phyloP scores from a whole-genome alignment of 2,329 filamentous ascomycete genomes.

The Beauveria asiatica region DNA sequence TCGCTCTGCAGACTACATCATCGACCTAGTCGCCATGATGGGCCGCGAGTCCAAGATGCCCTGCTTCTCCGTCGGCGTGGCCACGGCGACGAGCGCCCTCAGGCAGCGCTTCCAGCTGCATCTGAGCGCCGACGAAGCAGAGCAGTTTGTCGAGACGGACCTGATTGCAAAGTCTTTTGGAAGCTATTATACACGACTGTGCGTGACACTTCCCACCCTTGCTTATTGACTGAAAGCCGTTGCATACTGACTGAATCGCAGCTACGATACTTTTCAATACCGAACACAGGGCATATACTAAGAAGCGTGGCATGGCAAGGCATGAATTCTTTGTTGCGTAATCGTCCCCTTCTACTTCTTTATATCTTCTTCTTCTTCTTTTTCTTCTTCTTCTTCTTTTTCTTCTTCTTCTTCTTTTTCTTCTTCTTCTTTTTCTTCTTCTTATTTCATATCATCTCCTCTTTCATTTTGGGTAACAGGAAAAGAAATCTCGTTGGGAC shows the following conservation, averaged over 20 bases:
- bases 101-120: constrained; percentile 73
- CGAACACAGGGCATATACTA: constrained; percentile 82
- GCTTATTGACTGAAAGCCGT: too few species aligned
- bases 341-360: neutral
- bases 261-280: constrained; percentile 82
- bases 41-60: constrained; percentile 77
- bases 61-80: constrained; percentile 68
- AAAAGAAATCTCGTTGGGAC: too few species aligned
- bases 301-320: constrained; percentile 7
- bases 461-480: too few species aligned
- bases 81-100: constrained; percentile 59
- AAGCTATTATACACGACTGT: constrained; percentile 82
- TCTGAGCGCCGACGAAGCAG: constrained; percentile 72
- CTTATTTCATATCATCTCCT: too few species aligned
- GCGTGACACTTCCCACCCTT: constrained; percentile 25
- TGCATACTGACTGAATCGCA: constrained; percentile 23
- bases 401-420: neutral
- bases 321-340: neutral
- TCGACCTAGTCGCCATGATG: constrained; percentile 79
- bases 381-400: neutral
- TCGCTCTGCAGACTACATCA: constrained; percentile 69
- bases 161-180: constrained; percentile 73
- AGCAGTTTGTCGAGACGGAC: constrained; percentile 72
- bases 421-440: too few species aligned
- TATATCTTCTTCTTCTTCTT: neutral